These are phyloP conservation scores for Globisporangium abappressorium DNA, from an alignment of 352 stramenopile species.

Conservation along the genomic window DNA sequence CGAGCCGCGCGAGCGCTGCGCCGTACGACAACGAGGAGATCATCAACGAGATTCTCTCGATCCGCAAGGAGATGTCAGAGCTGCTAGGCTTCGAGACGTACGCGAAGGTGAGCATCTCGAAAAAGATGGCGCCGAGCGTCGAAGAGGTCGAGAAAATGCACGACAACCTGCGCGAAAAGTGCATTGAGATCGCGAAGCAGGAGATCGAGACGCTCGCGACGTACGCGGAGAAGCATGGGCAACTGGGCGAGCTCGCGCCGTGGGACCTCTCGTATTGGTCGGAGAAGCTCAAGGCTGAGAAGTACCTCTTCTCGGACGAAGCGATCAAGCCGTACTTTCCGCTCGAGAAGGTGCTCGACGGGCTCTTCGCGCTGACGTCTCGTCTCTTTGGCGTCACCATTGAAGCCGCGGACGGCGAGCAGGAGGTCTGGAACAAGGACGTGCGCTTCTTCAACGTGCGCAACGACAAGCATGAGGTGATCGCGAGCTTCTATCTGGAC, in stretches of 20 bases:
- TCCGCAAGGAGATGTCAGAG: constrained; percentile 89
- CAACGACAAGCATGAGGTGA: constrained; percentile 72
- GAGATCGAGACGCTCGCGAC: constrained; percentile 90
- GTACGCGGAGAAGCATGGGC: constrained; percentile 83
- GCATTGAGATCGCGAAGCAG: constrained; percentile 83
- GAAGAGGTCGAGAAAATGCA: constrained; percentile 91
- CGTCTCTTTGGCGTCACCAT: constrained; percentile 95
- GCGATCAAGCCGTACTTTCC: constrained; percentile 97
- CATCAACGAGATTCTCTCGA: constrained; percentile 92
- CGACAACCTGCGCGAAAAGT: constrained; percentile 92
- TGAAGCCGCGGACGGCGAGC: constrained; percentile 62
- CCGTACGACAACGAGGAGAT: constrained; percentile 92
- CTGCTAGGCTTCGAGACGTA: constrained; percentile 94
- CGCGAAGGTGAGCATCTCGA: constrained; percentile 90
- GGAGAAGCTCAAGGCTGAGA: constrained; percentile 94
- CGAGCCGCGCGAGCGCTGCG: constrained; percentile 87
- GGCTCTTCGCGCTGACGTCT: constrained; percentile 94
- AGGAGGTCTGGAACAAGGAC: constrained; percentile 92
- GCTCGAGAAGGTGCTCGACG: constrained; percentile 92
- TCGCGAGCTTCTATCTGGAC: constrained; percentile 97
- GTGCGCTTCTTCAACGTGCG: constrained; percentile 96
- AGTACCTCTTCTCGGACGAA: constrained; percentile 95
- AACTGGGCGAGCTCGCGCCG: constrained; percentile 72
- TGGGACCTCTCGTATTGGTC: constrained; percentile 96
- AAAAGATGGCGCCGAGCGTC: constrained; percentile 96